Evolutionary conservation across 805 yeast species (phyloP).

Genomic region (Saturnispora quitensis): DNA sequence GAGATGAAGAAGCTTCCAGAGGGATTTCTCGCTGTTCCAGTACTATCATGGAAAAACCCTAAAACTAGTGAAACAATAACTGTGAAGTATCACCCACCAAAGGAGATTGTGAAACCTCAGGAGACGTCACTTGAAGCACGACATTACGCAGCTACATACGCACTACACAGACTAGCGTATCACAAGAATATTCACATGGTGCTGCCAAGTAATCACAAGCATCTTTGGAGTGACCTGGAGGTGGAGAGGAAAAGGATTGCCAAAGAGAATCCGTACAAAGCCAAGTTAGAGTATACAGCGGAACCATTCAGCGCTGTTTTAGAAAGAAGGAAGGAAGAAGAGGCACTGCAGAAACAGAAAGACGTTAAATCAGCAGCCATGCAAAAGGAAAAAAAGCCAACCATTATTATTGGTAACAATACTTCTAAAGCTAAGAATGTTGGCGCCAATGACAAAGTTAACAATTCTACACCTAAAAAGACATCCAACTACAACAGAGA

Average conservation of each 20-base stretch:
- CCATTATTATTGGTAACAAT: constrained; percentile 30
- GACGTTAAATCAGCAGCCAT: constrained; percentile 39
- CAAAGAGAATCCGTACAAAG: constrained; percentile 37
- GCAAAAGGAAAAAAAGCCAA: constrained; percentile 40
- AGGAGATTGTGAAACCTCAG: constrained; percentile 48
- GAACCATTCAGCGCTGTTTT: constrained; percentile 70
- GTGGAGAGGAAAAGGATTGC: constrained; percentile 42
- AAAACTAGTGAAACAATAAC: constrained; percentile 61
- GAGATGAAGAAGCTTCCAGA: constrained; percentile 43
- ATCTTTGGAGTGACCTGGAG: constrained; percentile 70
- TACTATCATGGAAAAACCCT: constrained; percentile 66
- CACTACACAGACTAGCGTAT: constrained; percentile 68
- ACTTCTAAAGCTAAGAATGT: neutral
- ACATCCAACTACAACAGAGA: constrained; percentile 1
- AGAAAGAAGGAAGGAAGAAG: constrained; percentile 43
- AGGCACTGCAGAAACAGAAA: constrained; percentile 37
- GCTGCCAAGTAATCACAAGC: constrained; percentile 73
- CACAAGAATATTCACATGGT: constrained; percentile 81
- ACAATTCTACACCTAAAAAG: neutral
- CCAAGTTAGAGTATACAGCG: constrained; percentile 45
- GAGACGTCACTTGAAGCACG: constrained; percentile 85
- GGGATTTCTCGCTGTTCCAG: constrained; percentile 60
- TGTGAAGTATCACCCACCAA: constrained; percentile 45
- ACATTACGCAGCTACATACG: constrained; percentile 84
- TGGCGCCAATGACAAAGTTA: neutral